phyloP scores from a whole-genome alignment of 176 grass and related monocot genomes.

The Guadua angustifolia region DNA sequence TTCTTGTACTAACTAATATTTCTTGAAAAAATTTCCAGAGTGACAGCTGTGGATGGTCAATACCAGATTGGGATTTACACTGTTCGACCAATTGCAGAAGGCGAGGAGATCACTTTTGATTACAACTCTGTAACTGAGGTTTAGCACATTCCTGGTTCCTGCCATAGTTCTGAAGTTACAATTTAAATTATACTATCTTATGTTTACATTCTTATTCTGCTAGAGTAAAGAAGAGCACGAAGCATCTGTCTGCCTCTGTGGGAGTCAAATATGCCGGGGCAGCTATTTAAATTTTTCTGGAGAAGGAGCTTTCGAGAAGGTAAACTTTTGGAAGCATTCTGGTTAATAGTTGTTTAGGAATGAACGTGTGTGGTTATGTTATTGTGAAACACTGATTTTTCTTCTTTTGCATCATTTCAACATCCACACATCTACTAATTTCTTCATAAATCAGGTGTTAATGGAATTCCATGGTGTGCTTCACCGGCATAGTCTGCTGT shows the following conservation, averaged over 20 bases:
- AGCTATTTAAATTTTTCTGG: constrained; percentile 98
- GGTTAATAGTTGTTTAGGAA: constrained; percentile 30
- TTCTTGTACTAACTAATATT: constrained; percentile 35
- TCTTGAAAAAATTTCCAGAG: constrained; percentile 52
- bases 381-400: not conserved
- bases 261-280: constrained; percentile 95
- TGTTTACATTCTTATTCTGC: constrained; percentile 43
- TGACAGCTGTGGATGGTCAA: constrained; percentile 96
- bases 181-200: constrained; percentile 43
- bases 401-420: constrained; percentile 34
- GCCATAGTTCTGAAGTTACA: constrained; percentile 16
- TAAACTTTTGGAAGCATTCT: constrained; percentile 45
- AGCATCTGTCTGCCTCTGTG: constrained; percentile 92
- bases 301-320: constrained; percentile 97
- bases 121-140: constrained; percentile 99
- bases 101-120: constrained; percentile 99
- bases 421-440: constrained; percentile 28
- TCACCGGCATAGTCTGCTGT: constrained; percentile 79
- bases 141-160: constrained; percentile 46
- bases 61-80: constrained; percentile 99
- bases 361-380: constrained; percentile 18
- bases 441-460: constrained; percentile 63
- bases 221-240: constrained; percentile 99
- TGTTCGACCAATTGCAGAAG: constrained; percentile 86
- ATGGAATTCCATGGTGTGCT: constrained; percentile 93